phyloP scores from a whole-genome alignment of 2,329 filamentous ascomycete species.

The Juglanconis oblonga region DNA sequence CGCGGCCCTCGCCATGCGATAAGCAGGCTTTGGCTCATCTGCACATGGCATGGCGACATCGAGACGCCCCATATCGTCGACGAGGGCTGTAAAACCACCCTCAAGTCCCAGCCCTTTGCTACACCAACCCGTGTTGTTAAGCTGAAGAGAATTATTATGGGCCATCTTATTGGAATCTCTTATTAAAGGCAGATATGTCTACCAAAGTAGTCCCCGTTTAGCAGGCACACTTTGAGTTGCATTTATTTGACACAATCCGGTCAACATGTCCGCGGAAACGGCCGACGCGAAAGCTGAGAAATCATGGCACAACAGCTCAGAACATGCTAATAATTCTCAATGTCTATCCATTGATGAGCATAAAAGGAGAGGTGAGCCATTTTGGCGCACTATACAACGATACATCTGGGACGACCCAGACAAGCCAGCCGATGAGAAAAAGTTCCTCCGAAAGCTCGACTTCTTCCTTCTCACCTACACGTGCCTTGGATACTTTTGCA shows the following conservation, averaged over 20 bases:
- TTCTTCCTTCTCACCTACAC: constrained; percentile 11
- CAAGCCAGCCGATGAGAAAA: constrained; percentile 21
- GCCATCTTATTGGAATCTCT: background rate
- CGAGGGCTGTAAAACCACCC: background rate
- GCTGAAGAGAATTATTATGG: background rate
- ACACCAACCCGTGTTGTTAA: background rate
- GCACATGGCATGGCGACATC: constrained; percentile 4
- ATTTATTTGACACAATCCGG: no score
- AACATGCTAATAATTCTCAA: background rate
- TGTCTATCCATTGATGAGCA: background rate
- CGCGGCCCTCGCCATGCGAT: background rate
- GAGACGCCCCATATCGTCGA: background rate
- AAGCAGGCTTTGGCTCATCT: background rate
- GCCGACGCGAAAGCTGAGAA: background rate
- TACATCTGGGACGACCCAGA: constrained; percentile 30
- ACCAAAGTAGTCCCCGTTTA: background rate
- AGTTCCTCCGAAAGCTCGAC: constrained; percentile 20
- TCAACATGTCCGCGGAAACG: background rate
- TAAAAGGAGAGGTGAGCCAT: background rate
- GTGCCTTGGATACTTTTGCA: constrained; percentile 17
- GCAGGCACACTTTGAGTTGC: background rate
- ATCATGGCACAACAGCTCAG: background rate
- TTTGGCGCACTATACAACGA: constrained; percentile 20
- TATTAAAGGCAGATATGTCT: background rate
- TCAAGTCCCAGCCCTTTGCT: background rate